phyloP scores from a whole-genome alignment of 805 yeast species.

The Zygoascus flipseniorum region DNA sequence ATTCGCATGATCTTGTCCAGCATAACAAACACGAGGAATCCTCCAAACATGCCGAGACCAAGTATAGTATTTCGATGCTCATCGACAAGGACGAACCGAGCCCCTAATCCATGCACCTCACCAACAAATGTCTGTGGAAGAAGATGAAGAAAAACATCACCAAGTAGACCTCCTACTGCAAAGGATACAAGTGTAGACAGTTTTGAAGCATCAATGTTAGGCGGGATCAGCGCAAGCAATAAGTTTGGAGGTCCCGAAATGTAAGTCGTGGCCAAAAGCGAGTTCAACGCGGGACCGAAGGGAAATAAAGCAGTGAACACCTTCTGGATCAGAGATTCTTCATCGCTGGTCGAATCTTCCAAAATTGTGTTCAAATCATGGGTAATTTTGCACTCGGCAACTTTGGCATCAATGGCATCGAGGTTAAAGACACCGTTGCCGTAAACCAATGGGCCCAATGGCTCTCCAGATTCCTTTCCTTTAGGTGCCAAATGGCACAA shows the following conservation, averaged over 20 bases:
- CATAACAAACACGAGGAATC: slow-evolving; percentile 50
- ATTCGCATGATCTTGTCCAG: slow-evolving; percentile 56
- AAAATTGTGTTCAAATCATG: slow-evolving; percentile 28
- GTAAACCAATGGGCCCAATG: slow-evolving; percentile 21
- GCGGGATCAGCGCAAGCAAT: slow-evolving; percentile 48
- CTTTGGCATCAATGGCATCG: slow-evolving; percentile 23
- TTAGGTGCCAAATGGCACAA: neutral
- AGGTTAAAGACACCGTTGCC: slow-evolving; percentile 38
- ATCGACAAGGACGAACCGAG: slow-evolving; percentile 41
- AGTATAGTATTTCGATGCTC: slow-evolving; percentile 40
- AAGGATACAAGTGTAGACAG: slow-evolving; percentile 54
- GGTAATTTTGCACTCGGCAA: slow-evolving; percentile 32
- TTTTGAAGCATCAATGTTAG: slow-evolving; percentile 42
- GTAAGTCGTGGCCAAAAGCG: slow-evolving; percentile 53
- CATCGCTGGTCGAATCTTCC: slow-evolving; percentile 14
- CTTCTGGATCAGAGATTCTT: slow-evolving; percentile 29
- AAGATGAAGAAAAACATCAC: slow-evolving; percentile 65
- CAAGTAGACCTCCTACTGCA: slow-evolving; percentile 69
- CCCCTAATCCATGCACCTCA: slow-evolving; percentile 35
- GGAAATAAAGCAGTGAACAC: slow-evolving; percentile 33
- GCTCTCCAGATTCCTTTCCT: neutral
- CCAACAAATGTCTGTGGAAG: slow-evolving; percentile 61
- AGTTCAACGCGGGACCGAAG: slow-evolving; percentile 50
- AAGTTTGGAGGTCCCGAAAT: slow-evolving; percentile 60
- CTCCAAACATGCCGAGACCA: slow-evolving; percentile 51